Percentiles rank a stretch among this genome's conserved stretches.
Conservation (phyloP, 768 basidiomycete genomes). For the Mrakia blollopis region DNA sequence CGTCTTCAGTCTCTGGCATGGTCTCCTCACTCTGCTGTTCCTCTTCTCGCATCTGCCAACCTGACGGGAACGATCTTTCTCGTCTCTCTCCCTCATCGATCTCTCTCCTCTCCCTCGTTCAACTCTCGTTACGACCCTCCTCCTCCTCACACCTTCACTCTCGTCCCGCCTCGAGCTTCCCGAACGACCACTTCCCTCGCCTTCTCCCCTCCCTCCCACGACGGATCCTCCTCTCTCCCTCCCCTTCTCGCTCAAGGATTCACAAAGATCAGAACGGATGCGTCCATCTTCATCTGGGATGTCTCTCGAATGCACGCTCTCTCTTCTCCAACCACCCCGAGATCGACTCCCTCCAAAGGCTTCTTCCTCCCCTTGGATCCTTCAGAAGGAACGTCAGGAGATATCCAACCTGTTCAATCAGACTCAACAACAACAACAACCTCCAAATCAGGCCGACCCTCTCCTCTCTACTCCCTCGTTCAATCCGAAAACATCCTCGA, state of each 20-base stretch:
- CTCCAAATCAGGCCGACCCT: neutral
- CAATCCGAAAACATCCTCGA: conserved; percentile 27
- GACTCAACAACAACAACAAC: too few relatives aligned
- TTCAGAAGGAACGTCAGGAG: neutral
- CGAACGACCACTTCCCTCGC: conserved; percentile 25
- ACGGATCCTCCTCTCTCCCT: neutral
- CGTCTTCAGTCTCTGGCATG: conserved; percentile 20
- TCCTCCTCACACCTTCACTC: neutral
- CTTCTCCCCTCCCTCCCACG: conserved; percentile 10
- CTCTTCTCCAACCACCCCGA: neutral
- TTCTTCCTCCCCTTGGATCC: conserved; percentile 15
- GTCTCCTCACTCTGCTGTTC: conserved; percentile 15
- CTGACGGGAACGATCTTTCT: conserved; percentile 3
- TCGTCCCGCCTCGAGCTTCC: conserved; percentile 9
- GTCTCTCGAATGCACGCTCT: neutral
- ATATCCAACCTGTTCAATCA: neutral
- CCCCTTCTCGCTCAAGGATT: conserved; percentile 31
- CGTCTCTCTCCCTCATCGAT: conserved; percentile 15
- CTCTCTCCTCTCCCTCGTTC: neutral
- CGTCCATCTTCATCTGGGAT: conserved; percentile 29
- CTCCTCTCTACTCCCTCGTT: conserved; percentile 9
- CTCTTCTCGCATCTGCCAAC: conserved; percentile 19
- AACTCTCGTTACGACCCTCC: neutral
- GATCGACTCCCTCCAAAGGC: neutral
- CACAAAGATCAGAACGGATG: conserved; percentile 26